A percentile compares a stretch with the other conserved stretches of the same genome.
These are phyloP conservation scores for Rhodotorula kratochvilovae DNA, from an alignment of 768 basidiomycete species.

Conservation along the genomic window DNA sequence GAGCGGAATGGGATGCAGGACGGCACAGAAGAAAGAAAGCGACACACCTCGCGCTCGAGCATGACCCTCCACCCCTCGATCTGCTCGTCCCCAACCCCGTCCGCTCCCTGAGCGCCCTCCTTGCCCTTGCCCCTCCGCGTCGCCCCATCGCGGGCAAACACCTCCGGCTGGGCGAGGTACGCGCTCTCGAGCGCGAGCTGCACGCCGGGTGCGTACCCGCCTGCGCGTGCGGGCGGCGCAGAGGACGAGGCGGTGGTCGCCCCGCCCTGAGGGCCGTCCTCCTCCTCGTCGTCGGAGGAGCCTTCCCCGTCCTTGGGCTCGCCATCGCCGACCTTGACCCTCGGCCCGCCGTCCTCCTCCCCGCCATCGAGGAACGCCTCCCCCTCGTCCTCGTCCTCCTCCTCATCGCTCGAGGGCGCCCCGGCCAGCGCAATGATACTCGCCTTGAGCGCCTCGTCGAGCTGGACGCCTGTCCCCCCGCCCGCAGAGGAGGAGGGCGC, in stretches of 20 bases:
- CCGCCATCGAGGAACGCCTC: slow-evolving; percentile 47
- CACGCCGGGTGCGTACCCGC: slow-evolving; percentile 31
- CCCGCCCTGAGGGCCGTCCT: slow-evolving; percentile 44
- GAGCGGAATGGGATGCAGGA: too few species aligned
- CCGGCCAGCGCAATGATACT: slow-evolving; percentile 75
- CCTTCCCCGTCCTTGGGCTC: slow-evolving; percentile 45
- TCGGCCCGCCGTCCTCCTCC: background rate
- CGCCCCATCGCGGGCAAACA: slow-evolving; percentile 70
- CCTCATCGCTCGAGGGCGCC: slow-evolving; percentile 51
- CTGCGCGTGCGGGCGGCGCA: slow-evolving; percentile 33
- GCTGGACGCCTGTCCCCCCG: background rate
- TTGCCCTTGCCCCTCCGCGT: slow-evolving; percentile 62
- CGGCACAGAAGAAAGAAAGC: background rate
- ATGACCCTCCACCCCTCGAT: slow-evolving; percentile 89
- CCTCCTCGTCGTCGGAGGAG: slow-evolving; percentile 50
- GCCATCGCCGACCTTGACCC: slow-evolving; percentile 5
- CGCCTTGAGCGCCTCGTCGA: slow-evolving; percentile 66
- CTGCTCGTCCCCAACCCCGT: slow-evolving; percentile 76
- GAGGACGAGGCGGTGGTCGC: slow-evolving; percentile 47
- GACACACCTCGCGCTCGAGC: slow-evolving; percentile 74
- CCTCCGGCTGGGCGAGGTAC: slow-evolving; percentile 66
- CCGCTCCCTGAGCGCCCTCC: slow-evolving; percentile 62
- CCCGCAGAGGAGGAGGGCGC: background rate
- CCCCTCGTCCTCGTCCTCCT: slow-evolving; percentile 46
- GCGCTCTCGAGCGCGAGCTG: slow-evolving; percentile 70